Evolutionary conservation across 2,329 filamentous ascomycete species (phyloP).

Genomic region (Dendryphion nanum): DNA sequence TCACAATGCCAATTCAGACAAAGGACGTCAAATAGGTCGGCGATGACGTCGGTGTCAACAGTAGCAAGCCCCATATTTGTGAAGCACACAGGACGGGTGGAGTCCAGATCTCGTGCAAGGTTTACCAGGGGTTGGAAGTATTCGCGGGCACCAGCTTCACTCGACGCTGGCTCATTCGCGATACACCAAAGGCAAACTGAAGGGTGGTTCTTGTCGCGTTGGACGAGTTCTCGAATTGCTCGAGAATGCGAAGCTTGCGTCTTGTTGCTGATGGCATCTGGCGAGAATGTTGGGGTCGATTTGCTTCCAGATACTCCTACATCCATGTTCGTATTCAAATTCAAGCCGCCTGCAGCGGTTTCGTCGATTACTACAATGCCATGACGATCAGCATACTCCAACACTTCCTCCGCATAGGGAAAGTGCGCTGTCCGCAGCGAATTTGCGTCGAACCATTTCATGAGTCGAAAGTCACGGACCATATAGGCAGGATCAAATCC

Average conservation of each 20-base stretch:
- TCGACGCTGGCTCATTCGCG: slow-evolving; percentile 10
- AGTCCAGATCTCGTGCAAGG: slow-evolving; percentile 3
- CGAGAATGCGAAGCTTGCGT: background rate
- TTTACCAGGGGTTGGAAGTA: slow-evolving; percentile 9
- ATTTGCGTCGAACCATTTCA: slow-evolving; percentile 9
- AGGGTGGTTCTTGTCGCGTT: background rate
- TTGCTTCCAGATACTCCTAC: slow-evolving; percentile 4
- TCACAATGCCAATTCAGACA: slow-evolving; percentile 11
- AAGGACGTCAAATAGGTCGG: slow-evolving; percentile 10
- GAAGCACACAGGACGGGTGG: slow-evolving; percentile 8
- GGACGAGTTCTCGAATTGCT: background rate
- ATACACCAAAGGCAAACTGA: slow-evolving; percentile 3
- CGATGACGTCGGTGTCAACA: slow-evolving; percentile 4
- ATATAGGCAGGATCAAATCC: background rate
- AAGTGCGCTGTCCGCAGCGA: slow-evolving; percentile 10
- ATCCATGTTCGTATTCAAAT: slow-evolving; percentile 6
- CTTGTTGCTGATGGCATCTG: background rate
- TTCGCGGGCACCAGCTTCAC: slow-evolving; percentile 8
- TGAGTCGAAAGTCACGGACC: slow-evolving; percentile 1
- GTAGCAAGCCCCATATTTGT: slow-evolving; percentile 8
- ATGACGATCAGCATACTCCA: slow-evolving; percentile 11
- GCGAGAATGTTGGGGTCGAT: background rate
- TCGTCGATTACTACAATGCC: slow-evolving; percentile 10
- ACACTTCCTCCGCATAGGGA: slow-evolving; percentile 9
- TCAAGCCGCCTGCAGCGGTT: slow-evolving; percentile 5